Evolutionary conservation across 2,329 filamentous ascomycete species (phyloP), one percentile per base, ranked within the genome.

Genomic region (Mycosphaerella sp.): DNA sequence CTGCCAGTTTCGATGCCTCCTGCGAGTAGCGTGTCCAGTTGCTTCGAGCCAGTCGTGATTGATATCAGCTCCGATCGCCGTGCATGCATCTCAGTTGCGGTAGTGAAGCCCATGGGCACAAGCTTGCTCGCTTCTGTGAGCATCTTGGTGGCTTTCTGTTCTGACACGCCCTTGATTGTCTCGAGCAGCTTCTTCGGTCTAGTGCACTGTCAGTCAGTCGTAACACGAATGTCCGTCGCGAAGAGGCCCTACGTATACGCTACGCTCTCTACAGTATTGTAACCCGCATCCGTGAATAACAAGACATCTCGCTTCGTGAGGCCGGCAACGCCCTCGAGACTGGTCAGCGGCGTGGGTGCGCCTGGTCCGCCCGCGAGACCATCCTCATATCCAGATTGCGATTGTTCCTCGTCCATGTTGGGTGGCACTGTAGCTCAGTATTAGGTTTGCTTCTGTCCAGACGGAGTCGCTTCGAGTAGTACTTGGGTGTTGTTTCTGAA

Each of bases 51-150:
- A 2, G 93, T 98, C 3, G 93, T 96, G 60, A 98, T 95, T 12
- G 90, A 96, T 60, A 98, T 98, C 53, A 98, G 80, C 71, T 97
- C 93, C 70, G 89, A 96, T 69, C 94, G 84, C 58, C 93, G 85
- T 62, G 91, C 88, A 67, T 98, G 94, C 90, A 98, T 98, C 72
- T 98, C 94, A 0, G 93, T 98, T 3, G 93, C 93, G 0, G 93
- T 98, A 1, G 94, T 98, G 68, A 98, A 98, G 37, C 93, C 93
- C 90, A 98, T 95, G 0, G 93, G 93, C 0, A 98, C 93, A 45
- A 97, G 80, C 70, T 96, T 98, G 1, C 89, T 90, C 25, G 91
- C 91, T 77, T 97, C 93, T 12, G 81, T 82, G 25, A 98, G 76
- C 36, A 98, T 84, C 67, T 97, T 97, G 30, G 81, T 84, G 2